Percentiles rank a stretch among this genome's conserved stretches.
Conservation (phyloP, 768 basidiomycete genomes). For the Xerocomus brunneocitrinus region DNA sequence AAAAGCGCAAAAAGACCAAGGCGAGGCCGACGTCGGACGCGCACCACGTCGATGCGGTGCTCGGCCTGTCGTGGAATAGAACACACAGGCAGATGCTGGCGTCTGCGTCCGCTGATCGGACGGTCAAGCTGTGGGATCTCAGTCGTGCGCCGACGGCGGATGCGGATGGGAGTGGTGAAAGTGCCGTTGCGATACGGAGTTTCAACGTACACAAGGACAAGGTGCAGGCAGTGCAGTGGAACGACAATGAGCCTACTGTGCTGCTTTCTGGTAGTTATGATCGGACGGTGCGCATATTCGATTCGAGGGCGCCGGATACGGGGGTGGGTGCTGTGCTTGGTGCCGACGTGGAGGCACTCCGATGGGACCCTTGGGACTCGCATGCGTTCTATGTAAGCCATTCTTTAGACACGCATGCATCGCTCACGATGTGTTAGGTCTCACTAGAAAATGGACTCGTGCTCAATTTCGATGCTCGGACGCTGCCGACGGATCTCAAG, state of each 20-base stretch:
- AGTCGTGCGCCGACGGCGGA: slow-evolving; percentile 56
- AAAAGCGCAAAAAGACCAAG: slow-evolving; percentile 87
- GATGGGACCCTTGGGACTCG: slow-evolving; percentile 95
- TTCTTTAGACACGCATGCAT: neutral
- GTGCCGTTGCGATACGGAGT: slow-evolving; percentile 66
- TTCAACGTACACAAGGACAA: slow-evolving; percentile 89
- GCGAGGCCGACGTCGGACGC: slow-evolving; percentile 54
- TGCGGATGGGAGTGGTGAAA: slow-evolving; percentile 38
- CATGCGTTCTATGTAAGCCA: slow-evolving; percentile 77
- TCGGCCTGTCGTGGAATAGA: slow-evolving; percentile 91
- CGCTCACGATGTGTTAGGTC: slow-evolving; percentile 49
- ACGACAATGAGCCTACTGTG: slow-evolving; percentile 80
- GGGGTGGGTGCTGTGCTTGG: slow-evolving; percentile 84
- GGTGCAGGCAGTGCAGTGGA: slow-evolving; percentile 97
- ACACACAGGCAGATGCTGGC: slow-evolving; percentile 87
- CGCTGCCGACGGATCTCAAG: slow-evolving; percentile 65
- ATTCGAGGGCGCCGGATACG: slow-evolving; percentile 75
- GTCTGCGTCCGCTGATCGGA: slow-evolving; percentile 88
- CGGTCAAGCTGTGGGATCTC: slow-evolving; percentile 97
- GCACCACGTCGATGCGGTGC: slow-evolving; percentile 91
- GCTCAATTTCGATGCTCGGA: slow-evolving; percentile 86
- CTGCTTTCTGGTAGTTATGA: slow-evolving; percentile 93
- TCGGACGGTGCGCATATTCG: slow-evolving; percentile 91
- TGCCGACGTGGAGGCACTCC: slow-evolving; percentile 88
- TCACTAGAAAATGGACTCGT: slow-evolving; percentile 94